Base-by-base conservation (phyloP, 2,329 filamentous ascomycete genomes). In the Pseudogymnoascus destructans region DNA sequence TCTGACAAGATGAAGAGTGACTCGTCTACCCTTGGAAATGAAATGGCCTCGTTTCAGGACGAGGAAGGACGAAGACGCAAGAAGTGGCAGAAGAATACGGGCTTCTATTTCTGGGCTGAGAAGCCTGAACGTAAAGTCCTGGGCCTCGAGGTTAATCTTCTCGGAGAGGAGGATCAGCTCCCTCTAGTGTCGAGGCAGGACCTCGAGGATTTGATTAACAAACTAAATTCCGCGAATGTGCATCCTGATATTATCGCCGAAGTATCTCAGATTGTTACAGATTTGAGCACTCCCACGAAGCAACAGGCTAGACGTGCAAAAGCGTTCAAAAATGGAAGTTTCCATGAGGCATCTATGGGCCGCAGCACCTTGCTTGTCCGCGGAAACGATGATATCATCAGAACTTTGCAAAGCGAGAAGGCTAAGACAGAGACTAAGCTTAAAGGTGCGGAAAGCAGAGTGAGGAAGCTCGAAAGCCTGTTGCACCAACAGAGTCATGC, bases 291-390 rank as follows among this genome's bases (percentile, higher is more conserved):
- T 59, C 90, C 92, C 2, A 93, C 89, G 0, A 89, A 86, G 65
- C 89, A 93, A 69, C 91, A 95, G 68, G 81, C 85, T 61, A 91
- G 89, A 70, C 82, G 89, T 59, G 81, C 93, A 5, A 95, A 92
- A 70, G 90, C 89, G 4, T 97, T 98, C 75, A 96, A 96, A 69
- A 93, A 95, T 68, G 93, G 93, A 13, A 97, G 93, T 68, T 80
- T 97, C 35, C 90, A 96, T 66, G 93, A 97, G 69, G 85, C 86
- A n/a, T 82, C 82, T 2, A 79, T 96, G 61, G 89, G 89, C n/a
- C 83, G 86, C 66, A 95, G 88, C 63, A 92, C 89, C 1, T 30
- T 52, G 46, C 73, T 95, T 66, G 80, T 95, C 11, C 84, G 89
- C 36, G 90, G 89, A n/a, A 87, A 93, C 61, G 89, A 95, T 66